Conservation (phyloP, 129 eudicot genomes). For the Calendula officinalis region DNA sequence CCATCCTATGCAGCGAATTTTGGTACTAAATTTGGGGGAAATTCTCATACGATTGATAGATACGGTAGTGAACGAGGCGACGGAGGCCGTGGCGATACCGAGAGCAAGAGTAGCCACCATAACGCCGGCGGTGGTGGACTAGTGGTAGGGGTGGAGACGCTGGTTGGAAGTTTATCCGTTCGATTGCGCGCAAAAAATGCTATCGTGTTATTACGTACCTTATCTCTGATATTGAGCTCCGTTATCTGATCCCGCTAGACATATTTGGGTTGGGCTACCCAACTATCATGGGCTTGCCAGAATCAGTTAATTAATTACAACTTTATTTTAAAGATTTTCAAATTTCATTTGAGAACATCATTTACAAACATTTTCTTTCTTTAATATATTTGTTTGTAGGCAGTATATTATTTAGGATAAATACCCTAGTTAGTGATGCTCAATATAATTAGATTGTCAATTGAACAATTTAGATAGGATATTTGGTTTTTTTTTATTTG, state of each 20-base stretch:
- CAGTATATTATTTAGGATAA: no score
- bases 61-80: conserved; percentile 20
- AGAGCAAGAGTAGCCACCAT: conserved; percentile 44
- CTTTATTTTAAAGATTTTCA: background rate
- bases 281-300: conserved; percentile 1
- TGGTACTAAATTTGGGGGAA: conserved; percentile 29
- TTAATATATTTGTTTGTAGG: no score
- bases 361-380: no score
- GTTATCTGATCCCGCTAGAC: background rate
- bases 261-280: background rate
- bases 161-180: conserved; percentile 31
- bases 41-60: conserved; percentile 20
- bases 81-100: conserved; percentile 21
- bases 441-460: no score
- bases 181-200: conserved; percentile 23
- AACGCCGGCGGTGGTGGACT: background rate
- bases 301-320: background rate
- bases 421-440: no score
- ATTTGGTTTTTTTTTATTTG: no score
- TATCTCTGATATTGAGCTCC: conserved; percentile 9
- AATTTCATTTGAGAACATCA: background rate
- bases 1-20: conserved; percentile 68
- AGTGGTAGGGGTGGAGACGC: background rate
- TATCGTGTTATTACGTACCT: conserved; percentile 12
- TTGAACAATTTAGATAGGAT: no score